These are phyloP conservation scores for Skeletonema tropicum DNA, from an alignment of 108 stramenopile genomes.

Conservation along the genomic window DNA sequence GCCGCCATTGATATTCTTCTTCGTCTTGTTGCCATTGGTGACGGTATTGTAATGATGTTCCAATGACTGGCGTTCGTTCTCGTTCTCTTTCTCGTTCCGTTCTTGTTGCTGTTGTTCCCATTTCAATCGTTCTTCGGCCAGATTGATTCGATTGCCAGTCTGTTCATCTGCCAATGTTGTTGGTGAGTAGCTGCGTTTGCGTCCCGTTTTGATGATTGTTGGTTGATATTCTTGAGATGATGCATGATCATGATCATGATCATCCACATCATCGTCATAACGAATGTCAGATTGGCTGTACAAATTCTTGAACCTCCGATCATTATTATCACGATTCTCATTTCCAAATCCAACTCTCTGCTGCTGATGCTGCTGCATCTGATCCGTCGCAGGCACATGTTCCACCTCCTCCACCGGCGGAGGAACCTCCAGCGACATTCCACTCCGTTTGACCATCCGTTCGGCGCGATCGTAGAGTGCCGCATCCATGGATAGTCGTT, in stretches of 20 bases:
- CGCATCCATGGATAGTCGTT: constrained; percentile 51
- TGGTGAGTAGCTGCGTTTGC: not conserved
- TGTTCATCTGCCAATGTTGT: not conserved
- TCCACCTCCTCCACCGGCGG: constrained; percentile 15
- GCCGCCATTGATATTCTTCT: no score
- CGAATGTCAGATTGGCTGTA: not conserved
- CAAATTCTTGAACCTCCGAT: constrained; percentile 9
- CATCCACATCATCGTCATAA: not conserved
- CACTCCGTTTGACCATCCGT: constrained; percentile 67
- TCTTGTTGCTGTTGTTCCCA: constrained; percentile 6
- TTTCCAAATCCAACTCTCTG: not conserved
- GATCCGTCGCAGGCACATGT: constrained; percentile 36
- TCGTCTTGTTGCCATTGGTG: not conserved
- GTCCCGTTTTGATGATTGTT: not conserved
- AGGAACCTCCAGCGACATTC: constrained; percentile 56
- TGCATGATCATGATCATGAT: not conserved
- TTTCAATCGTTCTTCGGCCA: not conserved
- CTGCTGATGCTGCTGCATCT: no score
- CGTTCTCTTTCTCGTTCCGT: no score
- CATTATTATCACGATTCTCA: not conserved
- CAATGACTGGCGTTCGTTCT: constrained; percentile 26
- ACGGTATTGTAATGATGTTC: constrained; percentile 30
- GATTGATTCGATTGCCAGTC: constrained; percentile 13
- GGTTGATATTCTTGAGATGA: not conserved
- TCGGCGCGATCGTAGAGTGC: constrained; percentile 36